A percentile compares a stretch with the other conserved stretches of the same genome.
Evolutionary conservation across 768 basidiomycete genomes (phyloP).

Genomic region (Tricholoma sp.): DNA sequence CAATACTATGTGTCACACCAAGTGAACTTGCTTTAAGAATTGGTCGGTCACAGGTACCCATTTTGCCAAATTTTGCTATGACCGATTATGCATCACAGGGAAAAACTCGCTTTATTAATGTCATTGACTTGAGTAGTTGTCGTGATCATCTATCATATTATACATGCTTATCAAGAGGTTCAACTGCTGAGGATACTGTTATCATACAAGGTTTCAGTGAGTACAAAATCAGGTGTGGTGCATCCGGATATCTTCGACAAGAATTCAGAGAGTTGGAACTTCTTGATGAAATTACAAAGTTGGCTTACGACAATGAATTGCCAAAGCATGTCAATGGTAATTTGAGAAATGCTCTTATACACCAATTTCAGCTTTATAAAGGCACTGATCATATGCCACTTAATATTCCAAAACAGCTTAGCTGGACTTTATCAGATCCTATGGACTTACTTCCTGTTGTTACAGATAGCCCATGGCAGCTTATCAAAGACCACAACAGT

Average conservation of each 20-base stretch:
- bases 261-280: constrained; percentile 18
- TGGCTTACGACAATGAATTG: neutral
- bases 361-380: neutral
- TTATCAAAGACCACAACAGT: neutral
- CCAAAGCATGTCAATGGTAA: neutral
- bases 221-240: constrained; percentile 9
- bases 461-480: neutral
- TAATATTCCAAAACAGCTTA: neutral
- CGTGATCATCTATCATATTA: constrained; percentile 13
- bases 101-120: neutral
- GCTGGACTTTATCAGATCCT: constrained; percentile 1
- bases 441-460: neutral
- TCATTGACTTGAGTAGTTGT: constrained; percentile 10
- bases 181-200: too few species aligned
- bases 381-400: constrained; percentile 1
- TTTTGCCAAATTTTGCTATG: neutral
- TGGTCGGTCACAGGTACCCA: neutral
- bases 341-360: neutral
- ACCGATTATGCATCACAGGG: neutral
- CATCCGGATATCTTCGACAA: constrained; percentile 12
- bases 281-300: constrained; percentile 17
- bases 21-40: constrained; percentile 15
- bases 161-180: constrained; percentile 17
- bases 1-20: constrained; percentile 24
- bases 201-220: too few species aligned